These are phyloP conservation scores for Tremellales sp. DNA, from an alignment of 1,284 basidiomycete species.

Conservation along the genomic window DNA sequence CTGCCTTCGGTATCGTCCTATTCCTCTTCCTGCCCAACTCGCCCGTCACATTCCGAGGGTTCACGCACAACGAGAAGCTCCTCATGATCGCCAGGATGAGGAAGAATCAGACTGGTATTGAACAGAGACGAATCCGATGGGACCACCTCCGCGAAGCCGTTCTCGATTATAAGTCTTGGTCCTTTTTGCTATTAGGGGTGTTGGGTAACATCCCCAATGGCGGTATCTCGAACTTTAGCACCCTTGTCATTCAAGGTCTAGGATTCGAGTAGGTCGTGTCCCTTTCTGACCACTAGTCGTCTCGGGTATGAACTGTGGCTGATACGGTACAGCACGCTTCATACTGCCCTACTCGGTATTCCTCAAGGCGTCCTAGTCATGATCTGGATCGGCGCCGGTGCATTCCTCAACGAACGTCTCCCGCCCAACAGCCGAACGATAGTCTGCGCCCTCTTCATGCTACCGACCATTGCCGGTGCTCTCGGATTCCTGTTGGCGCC, in stretches of 20 bases:
- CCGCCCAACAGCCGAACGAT: conserved; percentile 42
- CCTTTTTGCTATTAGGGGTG: conserved; percentile 33
- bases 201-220: conserved; percentile 48
- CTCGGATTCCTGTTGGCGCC: conserved; percentile 50
- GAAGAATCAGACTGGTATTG: conserved; percentile 48
- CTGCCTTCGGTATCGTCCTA: conserved; percentile 39
- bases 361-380: conserved; percentile 46
- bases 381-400: conserved; percentile 41
- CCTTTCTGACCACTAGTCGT: no score
- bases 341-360: conserved; percentile 46
- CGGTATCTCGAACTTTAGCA: conserved; percentile 46
- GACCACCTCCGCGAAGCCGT: conserved; percentile 49
- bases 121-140: conserved; percentile 47
- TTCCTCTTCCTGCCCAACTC: conserved; percentile 43
- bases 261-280: conserved; percentile 20
- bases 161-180: conserved; percentile 35
- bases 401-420: conserved; percentile 37
- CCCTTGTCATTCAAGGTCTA: conserved; percentile 46
- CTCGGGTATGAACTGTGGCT: no score
- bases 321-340: conserved; percentile 24
- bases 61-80: conserved; percentile 48
- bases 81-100: conserved; percentile 48
- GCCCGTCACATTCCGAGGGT: conserved; percentile 37
- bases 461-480: conserved; percentile 45
- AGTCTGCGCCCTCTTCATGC: conserved; percentile 44